Base-by-base conservation (phyloP, 352 stramenopile species). In the Vaucheria bursata region DNA sequence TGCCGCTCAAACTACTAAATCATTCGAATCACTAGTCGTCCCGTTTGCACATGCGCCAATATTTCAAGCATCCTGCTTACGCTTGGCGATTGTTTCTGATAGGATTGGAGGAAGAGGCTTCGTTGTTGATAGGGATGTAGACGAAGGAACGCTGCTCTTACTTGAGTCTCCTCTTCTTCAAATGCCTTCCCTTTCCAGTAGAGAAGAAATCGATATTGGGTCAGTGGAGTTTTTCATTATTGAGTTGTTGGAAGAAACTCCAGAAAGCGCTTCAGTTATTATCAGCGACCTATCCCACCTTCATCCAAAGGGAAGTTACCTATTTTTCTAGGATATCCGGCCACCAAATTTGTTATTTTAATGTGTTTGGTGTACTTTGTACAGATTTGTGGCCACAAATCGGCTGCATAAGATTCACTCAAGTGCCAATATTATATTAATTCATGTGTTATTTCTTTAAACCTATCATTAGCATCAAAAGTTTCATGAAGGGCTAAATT, bases 201-300 rank as follows among this genome's bases (percentile, higher is more conserved):
- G 53, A 34, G 53, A 68, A 34, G 53, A 68, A 7, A 34, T 34
- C 2, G 53, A 34, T 2, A 2, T 68, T 7, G 53, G 8, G 53
- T 34, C 53, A 2, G 53, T 37, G 53, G 53, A 68, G 53, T 37
- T 68, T 31, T 68, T 31, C 53, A 34, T 68, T 2, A 68, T 68
- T 31, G 53, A 68, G 2, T 34, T 68, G 53, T 34, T 68, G 31
- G 37, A 37, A 34, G 2, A 8, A 34, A 31, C 53, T 31, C 53
- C 53, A 7, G 53, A 68, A 2, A 7, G 8, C 2, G 53, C 53
- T 2, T 7, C 2, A 34, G 31, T 34, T 34, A 68, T 37, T 31
- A 37, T 37, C 53, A 7, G 8, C 31, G 53, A 68, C 8, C 2
- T 7, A 7, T 2, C 34, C 31, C 34, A 7, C 31, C 53, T 68